Evolutionary conservation across 2,329 filamentous ascomycete species (phyloP), one percentile per base, ranked within the genome.

Genomic region (Neopestalotiopsis rosae): DNA sequence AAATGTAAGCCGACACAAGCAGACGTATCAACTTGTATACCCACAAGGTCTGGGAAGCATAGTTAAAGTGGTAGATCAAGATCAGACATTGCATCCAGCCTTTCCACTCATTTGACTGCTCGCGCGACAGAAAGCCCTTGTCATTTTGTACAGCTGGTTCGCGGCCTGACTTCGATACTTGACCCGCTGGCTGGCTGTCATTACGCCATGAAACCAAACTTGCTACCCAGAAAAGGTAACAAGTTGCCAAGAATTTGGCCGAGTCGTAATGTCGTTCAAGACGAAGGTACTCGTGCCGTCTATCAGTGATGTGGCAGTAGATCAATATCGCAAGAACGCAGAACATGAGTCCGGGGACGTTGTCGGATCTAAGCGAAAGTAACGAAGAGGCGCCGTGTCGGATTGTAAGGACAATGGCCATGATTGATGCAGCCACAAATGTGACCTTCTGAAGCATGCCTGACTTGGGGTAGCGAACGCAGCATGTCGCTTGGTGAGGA

Each of bases 101-200:
- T 78, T 91, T 91, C 85, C 89, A 90, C 75, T 92, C 90, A 70
- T 91, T 85, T 0, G 87, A 88, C 72, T 91, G 87, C 61, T 85
- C 81, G 65, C 89, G 82, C 0, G 85, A 82, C 5, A 91, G 78
- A 66, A 87, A 85, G 1, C 77, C 77, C 49, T 80, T 75, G 64
- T 79, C 77, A 20, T 71, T 70, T 38, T 71, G 69, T 30, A 30
- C 68, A 7, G 13, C 45, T 62, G 30, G 58, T 38, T 3, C 71
- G 65, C 32, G 68, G 69, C 67, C 71, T 72, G 40, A 49, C 61
- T 57, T 73, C 65, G 20, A 73, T 69, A 20, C 12, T n/a, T 3
- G 68, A n/a, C 12, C 38, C 30, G 56, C 12, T 10, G 38, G 14
- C 20, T 61, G 57, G n/a, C 24, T 34, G 20, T 12, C 14, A 13